Evolutionary conservation across 2,329 filamentous ascomycete genomes (phyloP).

Genomic region (Aspergillus fumigatiaffinis): DNA sequence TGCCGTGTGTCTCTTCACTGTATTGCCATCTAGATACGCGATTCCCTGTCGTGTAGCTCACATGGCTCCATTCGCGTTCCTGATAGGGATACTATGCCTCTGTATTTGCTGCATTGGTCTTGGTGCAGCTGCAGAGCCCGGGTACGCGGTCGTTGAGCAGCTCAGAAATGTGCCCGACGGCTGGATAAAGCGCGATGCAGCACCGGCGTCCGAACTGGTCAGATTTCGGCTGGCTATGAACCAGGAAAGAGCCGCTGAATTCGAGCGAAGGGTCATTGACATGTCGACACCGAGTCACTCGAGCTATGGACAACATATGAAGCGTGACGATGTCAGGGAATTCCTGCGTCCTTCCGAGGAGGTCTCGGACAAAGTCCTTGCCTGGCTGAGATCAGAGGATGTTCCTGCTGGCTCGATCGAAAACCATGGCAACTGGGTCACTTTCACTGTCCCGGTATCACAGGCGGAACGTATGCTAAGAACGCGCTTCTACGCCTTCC

Average conservation of each 20-base stretch:
- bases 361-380: conserved; percentile 47
- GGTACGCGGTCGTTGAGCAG: conserved; percentile 26
- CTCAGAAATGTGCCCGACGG: conserved; percentile 27
- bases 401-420: conserved; percentile 46
- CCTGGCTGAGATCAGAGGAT: conserved; percentile 54
- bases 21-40: not conserved
- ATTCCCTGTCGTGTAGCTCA: not conserved
- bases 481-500: conserved; percentile 56
- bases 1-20: not conserved
- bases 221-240: conserved; percentile 49
- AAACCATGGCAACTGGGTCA: conserved; percentile 58
- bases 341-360: conserved; percentile 51
- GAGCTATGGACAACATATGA: conserved; percentile 60
- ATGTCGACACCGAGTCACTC: conserved; percentile 58
- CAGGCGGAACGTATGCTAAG: conserved; percentile 55
- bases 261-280: conserved; percentile 58
- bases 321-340: conserved; percentile 54
- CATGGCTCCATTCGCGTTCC: conserved; percentile 7
- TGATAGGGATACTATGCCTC: conserved; percentile 10
- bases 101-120: conserved; percentile 7
- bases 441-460: conserved; percentile 41
- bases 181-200: conserved; percentile 28
- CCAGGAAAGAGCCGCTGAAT: conserved; percentile 47
- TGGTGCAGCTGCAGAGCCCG: not conserved
- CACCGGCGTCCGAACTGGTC: conserved; percentile 38